These are phyloP conservation scores for Bromus sterilis DNA, from an alignment of 176 grass and related monocot species.

Conservation along the genomic window DNA sequence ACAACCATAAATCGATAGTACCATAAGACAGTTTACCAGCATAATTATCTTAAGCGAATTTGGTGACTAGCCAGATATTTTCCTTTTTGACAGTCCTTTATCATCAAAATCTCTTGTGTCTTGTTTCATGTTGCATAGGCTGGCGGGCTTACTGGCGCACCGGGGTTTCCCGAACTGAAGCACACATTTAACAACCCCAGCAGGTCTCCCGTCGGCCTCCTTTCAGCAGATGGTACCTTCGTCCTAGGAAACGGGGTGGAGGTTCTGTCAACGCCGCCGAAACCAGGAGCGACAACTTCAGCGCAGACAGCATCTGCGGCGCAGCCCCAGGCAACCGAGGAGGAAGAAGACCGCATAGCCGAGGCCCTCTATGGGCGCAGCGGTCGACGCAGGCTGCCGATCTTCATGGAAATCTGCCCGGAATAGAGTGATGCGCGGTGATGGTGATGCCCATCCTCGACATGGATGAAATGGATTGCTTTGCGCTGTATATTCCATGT, in stretches of 20 bases:
- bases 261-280: neutral
- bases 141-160: neutral
- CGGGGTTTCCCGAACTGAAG: neutral
- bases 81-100: neutral
- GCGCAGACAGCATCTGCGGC: neutral
- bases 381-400: conserved; percentile 11
- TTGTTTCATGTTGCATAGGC: conserved; percentile 18
- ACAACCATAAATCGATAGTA: neutral
- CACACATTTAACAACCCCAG: neutral
- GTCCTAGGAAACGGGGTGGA: neutral
- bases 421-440: conserved; percentile 2
- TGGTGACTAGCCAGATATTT: neutral
- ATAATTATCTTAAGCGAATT: neutral
- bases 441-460: neutral
- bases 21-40: neutral
- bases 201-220: neutral
- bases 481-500: conserved; percentile 10
- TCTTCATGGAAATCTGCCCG: conserved; percentile 40
- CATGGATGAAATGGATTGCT: neutral
- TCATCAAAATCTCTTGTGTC: neutral
- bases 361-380: conserved; percentile 25
- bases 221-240: neutral
- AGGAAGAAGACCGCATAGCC: conserved; percentile 1
- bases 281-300: neutral
- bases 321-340: neutral